Evolutionary conservation across 345 rosid species (phyloP).

Genomic region (Eucalyptus sp.): DNA sequence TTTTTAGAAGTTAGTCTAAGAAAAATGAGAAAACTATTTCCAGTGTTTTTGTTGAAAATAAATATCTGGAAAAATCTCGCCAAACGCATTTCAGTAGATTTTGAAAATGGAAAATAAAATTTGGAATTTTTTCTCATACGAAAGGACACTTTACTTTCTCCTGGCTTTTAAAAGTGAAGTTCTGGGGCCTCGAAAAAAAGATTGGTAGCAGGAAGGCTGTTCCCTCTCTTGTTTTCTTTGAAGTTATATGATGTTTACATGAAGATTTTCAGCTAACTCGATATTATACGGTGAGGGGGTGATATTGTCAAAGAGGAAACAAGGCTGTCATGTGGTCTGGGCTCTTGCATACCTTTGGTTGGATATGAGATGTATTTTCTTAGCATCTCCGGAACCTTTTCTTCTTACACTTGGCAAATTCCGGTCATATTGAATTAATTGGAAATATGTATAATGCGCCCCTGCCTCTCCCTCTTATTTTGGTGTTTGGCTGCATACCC

Average conservation of each 20-base stretch:
- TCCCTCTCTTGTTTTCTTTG: background rate
- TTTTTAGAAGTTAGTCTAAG: background rate
- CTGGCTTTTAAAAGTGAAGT: background rate
- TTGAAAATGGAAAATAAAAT: background rate
- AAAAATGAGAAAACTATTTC: background rate
- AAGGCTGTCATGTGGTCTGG: background rate
- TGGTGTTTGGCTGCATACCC: background rate
- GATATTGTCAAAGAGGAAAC: background rate
- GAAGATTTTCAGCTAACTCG: background rate
- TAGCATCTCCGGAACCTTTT: background rate
- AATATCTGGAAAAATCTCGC: background rate
- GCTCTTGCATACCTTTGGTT: background rate
- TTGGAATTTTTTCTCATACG: background rate
- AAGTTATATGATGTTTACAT: background rate
- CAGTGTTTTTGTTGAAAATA: background rate
- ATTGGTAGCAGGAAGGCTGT: background rate
- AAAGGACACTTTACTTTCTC: background rate
- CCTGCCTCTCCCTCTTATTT: background rate
- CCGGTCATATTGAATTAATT: background rate
- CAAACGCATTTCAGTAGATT: background rate
- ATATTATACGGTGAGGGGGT: background rate
- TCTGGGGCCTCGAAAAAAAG: background rate
- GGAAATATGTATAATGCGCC: background rate
- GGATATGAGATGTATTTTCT: background rate
- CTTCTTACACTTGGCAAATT: background rate